A percentile compares a stretch with the other conserved stretches of the same genome.
Evolutionary conservation across 2,329 filamentous ascomycete species (phyloP).

Genomic region (Alternaria novae-zelandiae): DNA sequence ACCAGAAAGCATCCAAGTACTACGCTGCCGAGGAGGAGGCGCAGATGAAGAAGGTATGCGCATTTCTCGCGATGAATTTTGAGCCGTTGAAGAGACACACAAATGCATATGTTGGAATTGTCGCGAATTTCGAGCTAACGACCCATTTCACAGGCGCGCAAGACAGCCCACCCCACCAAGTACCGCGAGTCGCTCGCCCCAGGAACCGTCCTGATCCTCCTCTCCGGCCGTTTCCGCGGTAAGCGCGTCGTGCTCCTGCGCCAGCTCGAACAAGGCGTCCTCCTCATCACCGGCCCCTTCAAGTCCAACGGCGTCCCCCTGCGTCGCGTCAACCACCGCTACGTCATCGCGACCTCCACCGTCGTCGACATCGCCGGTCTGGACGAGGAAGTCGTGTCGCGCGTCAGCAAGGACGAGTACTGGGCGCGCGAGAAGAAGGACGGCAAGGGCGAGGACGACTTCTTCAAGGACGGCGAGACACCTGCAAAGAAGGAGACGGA

Average conservation of each 20-base stretch:
- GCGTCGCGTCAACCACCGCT: constrained; percentile 88
- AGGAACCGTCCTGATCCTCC: constrained; percentile 95
- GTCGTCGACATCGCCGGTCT: constrained; percentile 83
- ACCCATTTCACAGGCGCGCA: constrained; percentile 74
- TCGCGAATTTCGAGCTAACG: constrained; percentile 10
- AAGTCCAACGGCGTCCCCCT: constrained; percentile 99
- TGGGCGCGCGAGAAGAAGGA: constrained; percentile 93
- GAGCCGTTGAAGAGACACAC: not conserved
- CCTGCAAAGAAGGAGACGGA: constrained; percentile 90
- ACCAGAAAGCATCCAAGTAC: constrained; percentile 94
- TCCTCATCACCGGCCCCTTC: constrained; percentile 98
- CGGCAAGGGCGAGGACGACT: constrained; percentile 94
- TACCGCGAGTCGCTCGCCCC: constrained; percentile 89
- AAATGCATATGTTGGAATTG: not conserved
- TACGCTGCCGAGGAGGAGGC: constrained; percentile 93
- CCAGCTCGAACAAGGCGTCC: constrained; percentile 91
- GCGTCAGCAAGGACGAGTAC: constrained; percentile 84
- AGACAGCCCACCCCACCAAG: constrained; percentile 86
- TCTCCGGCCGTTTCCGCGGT: constrained; percentile 98
- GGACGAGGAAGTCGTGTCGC: constrained; percentile 73
- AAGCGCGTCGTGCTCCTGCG: constrained; percentile 99
- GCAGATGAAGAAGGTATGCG: constrained; percentile 90
- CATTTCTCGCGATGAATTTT: not conserved
- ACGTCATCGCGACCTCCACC: constrained; percentile 88
- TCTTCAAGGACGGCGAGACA: constrained; percentile 97